These are phyloP conservation scores for Melampsora occidentalis DNA, from an alignment of 1,284 basidiomycete species.

Conservation along the genomic window DNA sequence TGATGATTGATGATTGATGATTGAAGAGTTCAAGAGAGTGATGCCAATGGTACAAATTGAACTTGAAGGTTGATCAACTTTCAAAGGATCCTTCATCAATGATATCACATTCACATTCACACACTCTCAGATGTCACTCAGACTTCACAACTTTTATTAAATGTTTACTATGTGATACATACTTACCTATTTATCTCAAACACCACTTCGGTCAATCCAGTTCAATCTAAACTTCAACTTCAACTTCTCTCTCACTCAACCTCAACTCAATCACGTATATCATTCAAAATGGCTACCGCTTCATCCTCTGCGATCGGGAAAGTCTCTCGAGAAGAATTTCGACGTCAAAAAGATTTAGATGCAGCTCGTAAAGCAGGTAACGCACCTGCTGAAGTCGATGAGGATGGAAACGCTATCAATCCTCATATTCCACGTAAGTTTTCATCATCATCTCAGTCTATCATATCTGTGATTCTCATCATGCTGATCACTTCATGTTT, in stretches of 20 bases:
- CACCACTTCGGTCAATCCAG: no score
- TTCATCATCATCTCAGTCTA: not conserved
- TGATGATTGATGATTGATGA: no score
- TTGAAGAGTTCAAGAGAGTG: no score
- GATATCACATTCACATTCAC: no score
- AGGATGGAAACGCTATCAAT: conserved; percentile 91
- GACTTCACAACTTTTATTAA: no score
- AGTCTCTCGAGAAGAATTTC: conserved; percentile 85
- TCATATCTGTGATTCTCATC: not conserved
- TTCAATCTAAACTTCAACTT: not conserved
- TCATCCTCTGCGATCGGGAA: conserved; percentile 64
- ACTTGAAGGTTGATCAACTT: no score
- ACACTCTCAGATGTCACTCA: no score
- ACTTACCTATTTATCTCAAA: no score
- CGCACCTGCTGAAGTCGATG: conserved; percentile 88
- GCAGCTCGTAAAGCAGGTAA: conserved; percentile 91
- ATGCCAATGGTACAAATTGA: no score
- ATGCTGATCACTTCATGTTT: conserved; percentile 35
- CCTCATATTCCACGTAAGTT: conserved; percentile 91
- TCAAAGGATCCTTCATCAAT: no score
- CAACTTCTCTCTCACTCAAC: not conserved
- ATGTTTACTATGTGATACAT: no score
- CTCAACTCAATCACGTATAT: not conserved
- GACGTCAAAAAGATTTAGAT: conserved; percentile 91
- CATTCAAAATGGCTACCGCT: conserved; percentile 46